Conservation (phyloP, 2,329 filamentous ascomycete species). For the Aureobasidium sp. region DNA sequence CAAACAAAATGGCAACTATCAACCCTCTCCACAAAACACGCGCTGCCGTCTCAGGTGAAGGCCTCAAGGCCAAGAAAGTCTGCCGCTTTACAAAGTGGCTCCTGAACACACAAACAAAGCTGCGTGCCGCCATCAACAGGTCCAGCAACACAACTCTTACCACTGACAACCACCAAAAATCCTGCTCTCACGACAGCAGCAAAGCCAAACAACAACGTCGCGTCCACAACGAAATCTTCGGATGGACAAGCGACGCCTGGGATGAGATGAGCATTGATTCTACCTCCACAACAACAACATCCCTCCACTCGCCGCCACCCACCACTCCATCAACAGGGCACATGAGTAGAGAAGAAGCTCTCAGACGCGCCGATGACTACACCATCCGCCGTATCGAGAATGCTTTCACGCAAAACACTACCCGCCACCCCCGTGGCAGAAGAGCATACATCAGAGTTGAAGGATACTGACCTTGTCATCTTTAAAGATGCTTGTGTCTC, state of each 20-base stretch:
- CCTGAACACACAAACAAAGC: neutral
- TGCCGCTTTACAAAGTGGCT: neutral
- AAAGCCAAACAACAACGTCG: neutral
- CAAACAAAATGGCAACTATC: neutral
- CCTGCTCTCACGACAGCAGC: neutral
- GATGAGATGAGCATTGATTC: neutral
- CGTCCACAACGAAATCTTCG: slow-evolving; percentile 13
- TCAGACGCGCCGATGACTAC: neutral
- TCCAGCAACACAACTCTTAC: neutral
- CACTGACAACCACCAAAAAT: neutral
- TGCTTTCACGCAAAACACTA: neutral
- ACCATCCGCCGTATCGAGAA: neutral
- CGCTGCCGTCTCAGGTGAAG: neutral
- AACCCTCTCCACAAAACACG: neutral
- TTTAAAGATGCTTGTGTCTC: neutral
- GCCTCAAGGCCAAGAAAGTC: neutral
- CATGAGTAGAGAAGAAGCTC: neutral
- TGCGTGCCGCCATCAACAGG: neutral
- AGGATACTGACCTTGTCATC: neutral
- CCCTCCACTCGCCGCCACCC: neutral
- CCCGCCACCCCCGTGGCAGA: neutral
- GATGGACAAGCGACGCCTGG: neutral
- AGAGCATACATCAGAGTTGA: neutral
- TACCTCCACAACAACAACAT: neutral
- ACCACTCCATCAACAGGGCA: neutral